These are phyloP conservation scores for Pseudogymnoascus sp. DNA, from an alignment of 2,329 filamentous ascomycete genomes.

Conservation along the genomic window DNA sequence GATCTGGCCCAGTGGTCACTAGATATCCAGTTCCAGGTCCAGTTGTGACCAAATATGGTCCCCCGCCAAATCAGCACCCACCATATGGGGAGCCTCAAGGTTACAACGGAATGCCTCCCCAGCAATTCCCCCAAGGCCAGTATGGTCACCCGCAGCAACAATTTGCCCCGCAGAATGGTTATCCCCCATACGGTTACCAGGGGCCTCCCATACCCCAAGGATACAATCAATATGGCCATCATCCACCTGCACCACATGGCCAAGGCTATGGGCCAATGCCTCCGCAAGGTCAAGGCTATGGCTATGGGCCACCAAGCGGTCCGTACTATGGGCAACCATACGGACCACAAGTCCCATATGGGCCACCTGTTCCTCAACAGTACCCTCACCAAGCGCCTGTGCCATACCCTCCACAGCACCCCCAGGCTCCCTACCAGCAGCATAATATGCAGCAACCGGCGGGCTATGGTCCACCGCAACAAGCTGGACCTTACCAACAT, in stretches of 20 bases:
- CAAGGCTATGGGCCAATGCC: not conserved
- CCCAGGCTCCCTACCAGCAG: constrained; percentile 13
- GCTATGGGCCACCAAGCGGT: not conserved
- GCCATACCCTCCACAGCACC: constrained; percentile 17
- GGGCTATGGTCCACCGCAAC: constrained; percentile 13
- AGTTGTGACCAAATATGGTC: constrained; percentile 14
- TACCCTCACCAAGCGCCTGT: constrained; percentile 12
- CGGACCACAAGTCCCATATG: constrained; percentile 12
- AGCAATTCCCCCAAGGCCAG: not conserved
- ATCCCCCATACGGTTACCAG: not conserved
- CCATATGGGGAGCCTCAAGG: not conserved
- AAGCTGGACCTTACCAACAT: not conserved
- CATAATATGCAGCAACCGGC: constrained; percentile 10
- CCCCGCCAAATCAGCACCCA: constrained; percentile 12
- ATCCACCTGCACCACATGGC: not conserved
- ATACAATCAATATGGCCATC: not conserved
- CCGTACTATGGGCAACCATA: constrained; percentile 14
- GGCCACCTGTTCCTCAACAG: constrained; percentile 16
- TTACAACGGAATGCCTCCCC: not conserved
- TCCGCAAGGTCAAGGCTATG: not conserved
- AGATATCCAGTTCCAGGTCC: constrained; percentile 15
- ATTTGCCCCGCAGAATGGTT: constrained; percentile 16
- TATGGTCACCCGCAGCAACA: constrained; percentile 21
- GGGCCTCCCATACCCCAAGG: not conserved
- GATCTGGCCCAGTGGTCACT: constrained; percentile 16